Conservation (phyloP, 2,329 filamentous ascomycete genomes). For the Neopestalotiopsis sp. region DNA sequence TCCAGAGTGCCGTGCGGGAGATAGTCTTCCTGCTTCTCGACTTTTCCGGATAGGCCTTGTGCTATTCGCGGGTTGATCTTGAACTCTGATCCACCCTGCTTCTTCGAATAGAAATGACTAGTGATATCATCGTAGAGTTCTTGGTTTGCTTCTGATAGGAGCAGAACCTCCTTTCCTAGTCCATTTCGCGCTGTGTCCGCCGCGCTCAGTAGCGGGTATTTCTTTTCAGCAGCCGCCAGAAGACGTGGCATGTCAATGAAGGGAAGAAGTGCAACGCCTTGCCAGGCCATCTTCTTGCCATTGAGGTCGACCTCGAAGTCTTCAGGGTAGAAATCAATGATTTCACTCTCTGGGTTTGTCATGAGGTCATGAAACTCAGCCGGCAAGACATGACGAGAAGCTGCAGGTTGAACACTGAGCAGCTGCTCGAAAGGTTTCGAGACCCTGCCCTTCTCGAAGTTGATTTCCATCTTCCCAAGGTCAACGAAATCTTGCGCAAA, state of each 20-base stretch:
- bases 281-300: constrained; percentile 98
- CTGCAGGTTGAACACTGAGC: constrained; percentile 96
- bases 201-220: constrained; percentile 77
- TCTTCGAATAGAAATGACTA: constrained; percentile 90
- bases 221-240: constrained; percentile 79
- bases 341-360: constrained; percentile 84
- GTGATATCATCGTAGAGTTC: constrained; percentile 83
- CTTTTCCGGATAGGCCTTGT: constrained; percentile 77
- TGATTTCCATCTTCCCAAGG: constrained; percentile 76
- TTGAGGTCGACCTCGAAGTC: constrained; percentile 94
- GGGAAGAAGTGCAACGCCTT: constrained; percentile 89
- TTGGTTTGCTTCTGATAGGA: constrained; percentile 83
- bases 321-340: constrained; percentile 96
- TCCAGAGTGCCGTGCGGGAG: constrained; percentile 82
- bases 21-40: constrained; percentile 83
- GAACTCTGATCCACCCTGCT: constrained; percentile 69
- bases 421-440: constrained; percentile 96
- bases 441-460: constrained; percentile 82
- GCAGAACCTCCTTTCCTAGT: constrained; percentile 78
- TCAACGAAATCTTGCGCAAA: constrained; percentile 95
- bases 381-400: constrained; percentile 89
- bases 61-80: constrained; percentile 77
- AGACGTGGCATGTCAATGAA: constrained; percentile 95
- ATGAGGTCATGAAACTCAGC: constrained; percentile 89
- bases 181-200: constrained; percentile 82